Percentiles rank a stretch among this genome's conserved stretches.
phyloP scores from a whole-genome alignment of 306 rosid species.

The Prunus mongolica region DNA sequence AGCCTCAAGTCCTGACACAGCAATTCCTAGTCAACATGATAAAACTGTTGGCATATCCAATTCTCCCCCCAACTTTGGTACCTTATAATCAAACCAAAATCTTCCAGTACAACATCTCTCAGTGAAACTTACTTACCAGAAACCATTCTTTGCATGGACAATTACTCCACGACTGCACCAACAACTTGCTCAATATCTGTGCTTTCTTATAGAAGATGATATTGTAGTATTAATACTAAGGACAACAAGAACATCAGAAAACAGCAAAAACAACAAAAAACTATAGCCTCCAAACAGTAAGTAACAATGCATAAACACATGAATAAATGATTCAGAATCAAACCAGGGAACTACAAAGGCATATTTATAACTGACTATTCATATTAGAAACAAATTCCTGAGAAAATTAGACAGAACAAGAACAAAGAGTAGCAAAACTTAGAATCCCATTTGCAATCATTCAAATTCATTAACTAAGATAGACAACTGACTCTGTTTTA shows the following conservation, averaged over 20 bases:
- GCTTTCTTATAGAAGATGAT: conserved; percentile 4
- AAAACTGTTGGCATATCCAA: neutral
- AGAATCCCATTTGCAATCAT: conserved; percentile 61
- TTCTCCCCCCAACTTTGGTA: neutral
- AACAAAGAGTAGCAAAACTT: conserved; percentile 65
- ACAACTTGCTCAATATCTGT: conserved; percentile 9
- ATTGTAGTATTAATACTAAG: neutral
- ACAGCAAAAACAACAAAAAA: neutral
- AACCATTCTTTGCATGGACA: neutral
- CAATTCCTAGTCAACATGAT: neutral
- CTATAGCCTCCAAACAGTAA: neutral
- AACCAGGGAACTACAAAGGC: conserved; percentile 31
- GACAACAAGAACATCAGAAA: neutral
- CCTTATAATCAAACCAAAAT: neutral
- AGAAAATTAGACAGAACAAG: conserved; percentile 46
- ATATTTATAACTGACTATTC: conserved; percentile 53
- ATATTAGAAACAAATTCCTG: conserved; percentile 49
- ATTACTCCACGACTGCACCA: conserved; percentile 2
- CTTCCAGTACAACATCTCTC: neutral
- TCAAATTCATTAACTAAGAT: conserved; percentile 57
- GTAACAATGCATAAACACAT: conserved; percentile 2
- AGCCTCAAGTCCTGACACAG: neutral
- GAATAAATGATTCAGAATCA: conserved; percentile 22
- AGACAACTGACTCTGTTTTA: conserved; percentile 46
- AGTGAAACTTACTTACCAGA: neutral